A percentile compares a stretch with the other conserved stretches of the same genome.
Evolutionary conservation across 169 alveolate species (phyloP).

Genomic region (Eimeria zaria): DNA sequence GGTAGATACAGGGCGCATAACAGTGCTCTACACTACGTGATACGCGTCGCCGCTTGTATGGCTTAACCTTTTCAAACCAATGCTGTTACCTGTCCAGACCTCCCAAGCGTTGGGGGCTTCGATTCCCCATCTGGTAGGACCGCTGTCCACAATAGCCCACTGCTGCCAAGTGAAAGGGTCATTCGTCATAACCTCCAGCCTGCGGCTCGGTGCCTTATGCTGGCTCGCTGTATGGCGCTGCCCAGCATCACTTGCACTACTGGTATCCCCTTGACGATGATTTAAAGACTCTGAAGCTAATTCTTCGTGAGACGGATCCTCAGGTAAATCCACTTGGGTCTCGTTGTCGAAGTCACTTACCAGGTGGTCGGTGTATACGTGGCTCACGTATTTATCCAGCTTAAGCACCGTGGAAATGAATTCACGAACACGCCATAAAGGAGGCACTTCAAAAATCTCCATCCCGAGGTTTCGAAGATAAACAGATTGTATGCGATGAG

Average conservation of each 20-base stretch:
- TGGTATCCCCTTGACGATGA: neutral
- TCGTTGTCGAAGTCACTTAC: slow-evolving; percentile 77
- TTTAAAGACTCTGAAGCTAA: neutral
- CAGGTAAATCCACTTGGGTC: neutral
- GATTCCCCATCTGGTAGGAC: slow-evolving; percentile 83
- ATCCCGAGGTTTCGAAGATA: slow-evolving; percentile 86
- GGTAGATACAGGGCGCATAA: neutral
- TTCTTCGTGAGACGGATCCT: neutral
- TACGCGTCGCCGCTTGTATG: neutral
- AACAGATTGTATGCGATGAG: slow-evolving; percentile 83
- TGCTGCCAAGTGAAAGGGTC: slow-evolving; percentile 85
- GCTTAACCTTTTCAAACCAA: neutral
- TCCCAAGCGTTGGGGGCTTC: slow-evolving; percentile 86
- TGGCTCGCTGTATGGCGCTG: neutral
- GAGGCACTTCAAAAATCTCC: slow-evolving; percentile 86
- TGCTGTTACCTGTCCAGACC: slow-evolving; percentile 84
- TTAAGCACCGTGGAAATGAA: slow-evolving; percentile 76
- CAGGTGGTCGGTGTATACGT: slow-evolving; percentile 83
- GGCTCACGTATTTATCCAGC: slow-evolving; percentile 76
- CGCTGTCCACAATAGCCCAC: slow-evolving; percentile 84
- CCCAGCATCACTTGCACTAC: neutral
- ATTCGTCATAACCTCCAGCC: slow-evolving; percentile 83
- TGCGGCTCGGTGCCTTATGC: slow-evolving; percentile 25
- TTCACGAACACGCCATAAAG: slow-evolving; percentile 82
- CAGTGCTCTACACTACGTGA: neutral